A percentile compares a stretch with the other conserved stretches of the same genome.
Evolutionary conservation across 257 asterid genomes (phyloP).

Genomic region (Phtheirospermum japonicum): DNA sequence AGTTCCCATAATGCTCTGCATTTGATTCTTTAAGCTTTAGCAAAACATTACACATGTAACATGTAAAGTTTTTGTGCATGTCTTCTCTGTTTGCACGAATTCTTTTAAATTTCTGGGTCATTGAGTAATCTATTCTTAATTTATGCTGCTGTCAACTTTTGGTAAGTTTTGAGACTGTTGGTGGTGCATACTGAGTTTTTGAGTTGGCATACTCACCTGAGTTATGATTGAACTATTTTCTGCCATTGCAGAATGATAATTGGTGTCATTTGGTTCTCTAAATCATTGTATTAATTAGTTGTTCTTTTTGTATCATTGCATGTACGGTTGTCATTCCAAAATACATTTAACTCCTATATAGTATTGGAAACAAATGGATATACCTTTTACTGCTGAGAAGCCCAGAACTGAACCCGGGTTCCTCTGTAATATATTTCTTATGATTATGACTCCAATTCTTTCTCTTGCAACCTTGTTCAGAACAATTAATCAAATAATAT

Average conservation of each 20-base stretch:
- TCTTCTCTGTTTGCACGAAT: not conserved
- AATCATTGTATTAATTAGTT: not conserved
- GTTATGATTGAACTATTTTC: not conserved
- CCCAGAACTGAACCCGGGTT: not conserved
- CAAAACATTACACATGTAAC: not conserved
- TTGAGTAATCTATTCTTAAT: too few species aligned
- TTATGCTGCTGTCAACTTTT: not conserved
- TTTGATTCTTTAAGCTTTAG: constrained; percentile 13
- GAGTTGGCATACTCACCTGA: not conserved
- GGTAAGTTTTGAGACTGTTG: not conserved
- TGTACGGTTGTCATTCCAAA: not conserved
- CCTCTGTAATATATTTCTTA: not conserved
- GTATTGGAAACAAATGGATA: not conserved
- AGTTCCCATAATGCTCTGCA: not conserved
- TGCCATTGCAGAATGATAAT: not conserved
- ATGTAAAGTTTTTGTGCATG: not conserved
- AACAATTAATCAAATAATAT: too few species aligned
- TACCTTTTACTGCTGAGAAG: constrained; percentile 3
- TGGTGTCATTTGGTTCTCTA: not conserved
- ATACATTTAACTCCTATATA: not conserved
- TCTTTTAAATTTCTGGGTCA: too few species aligned
- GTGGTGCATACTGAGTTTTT: not conserved
- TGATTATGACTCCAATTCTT: not conserved
- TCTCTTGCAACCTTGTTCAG: too few species aligned
- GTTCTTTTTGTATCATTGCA: not conserved